phyloP scores from a whole-genome alignment of 345 rosid genomes.

The Pistacia integerrima region DNA sequence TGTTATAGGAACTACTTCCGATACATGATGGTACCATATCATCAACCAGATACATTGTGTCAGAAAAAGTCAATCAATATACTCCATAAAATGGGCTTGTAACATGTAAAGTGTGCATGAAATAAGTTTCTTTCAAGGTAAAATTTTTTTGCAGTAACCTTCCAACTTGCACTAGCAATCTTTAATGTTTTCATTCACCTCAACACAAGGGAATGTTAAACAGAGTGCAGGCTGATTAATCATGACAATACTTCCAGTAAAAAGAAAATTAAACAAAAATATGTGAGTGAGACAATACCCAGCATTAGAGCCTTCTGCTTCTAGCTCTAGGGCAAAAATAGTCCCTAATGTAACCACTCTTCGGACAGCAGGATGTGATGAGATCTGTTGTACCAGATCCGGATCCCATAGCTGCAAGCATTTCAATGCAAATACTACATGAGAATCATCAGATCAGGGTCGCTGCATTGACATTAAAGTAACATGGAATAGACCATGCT shows the following conservation, averaged over 20 bases:
- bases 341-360: conserved; percentile 88
- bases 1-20: background rate
- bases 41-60: background rate
- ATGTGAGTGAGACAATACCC: conserved; percentile 53
- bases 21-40: background rate
- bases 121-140: background rate
- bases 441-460: background rate
- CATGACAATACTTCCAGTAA: background rate
- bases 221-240: background rate
- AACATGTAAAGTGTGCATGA: background rate
- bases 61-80: background rate
- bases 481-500: background rate
- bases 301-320: conserved; percentile 55
- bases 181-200: background rate
- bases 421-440: background rate
- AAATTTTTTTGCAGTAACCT: background rate
- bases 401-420: conserved; percentile 79
- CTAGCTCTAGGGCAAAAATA: conserved; percentile 72
- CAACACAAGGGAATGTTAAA: background rate
- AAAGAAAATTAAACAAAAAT: background rate
- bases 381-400: conserved; percentile 59
- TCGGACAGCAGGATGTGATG: conserved; percentile 68
- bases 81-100: background rate
- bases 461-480: background rate
- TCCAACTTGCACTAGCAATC: background rate